These are phyloP conservation scores for Phytophthora constricta DNA, from an alignment of 352 stramenopile species.

Conservation along the genomic window DNA sequence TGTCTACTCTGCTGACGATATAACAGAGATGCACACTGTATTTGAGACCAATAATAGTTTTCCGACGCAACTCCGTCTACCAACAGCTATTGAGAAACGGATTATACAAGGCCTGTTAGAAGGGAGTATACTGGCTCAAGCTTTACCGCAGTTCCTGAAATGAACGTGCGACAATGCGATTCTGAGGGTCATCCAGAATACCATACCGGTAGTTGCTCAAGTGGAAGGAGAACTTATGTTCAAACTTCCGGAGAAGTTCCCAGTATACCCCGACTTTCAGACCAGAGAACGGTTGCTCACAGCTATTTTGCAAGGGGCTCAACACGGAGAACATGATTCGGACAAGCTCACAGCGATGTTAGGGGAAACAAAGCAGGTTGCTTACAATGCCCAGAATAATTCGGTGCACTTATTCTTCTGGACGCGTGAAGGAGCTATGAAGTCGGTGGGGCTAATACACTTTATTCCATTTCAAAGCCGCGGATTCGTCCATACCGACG, in stretches of 20 bases:
- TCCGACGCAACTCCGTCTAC: neutral
- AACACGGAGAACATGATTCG: neutral
- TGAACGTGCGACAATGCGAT: neutral
- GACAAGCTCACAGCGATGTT: slow-evolving; percentile 10
- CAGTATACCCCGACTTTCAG: slow-evolving; percentile 10
- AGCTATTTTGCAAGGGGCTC: neutral
- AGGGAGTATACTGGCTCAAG: slow-evolving; percentile 5
- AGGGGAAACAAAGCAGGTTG: slow-evolving; percentile 5
- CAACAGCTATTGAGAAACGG: neutral
- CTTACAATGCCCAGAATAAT: slow-evolving; percentile 1
- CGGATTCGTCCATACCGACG: neutral
- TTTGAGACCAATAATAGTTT: neutral
- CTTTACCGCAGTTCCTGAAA: slow-evolving; percentile 2
- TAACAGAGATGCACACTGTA: neutral
- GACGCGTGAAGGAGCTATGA: slow-evolving; percentile 1
- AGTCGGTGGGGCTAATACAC: neutral
- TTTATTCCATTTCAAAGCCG: neutral
- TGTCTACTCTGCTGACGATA: neutral
- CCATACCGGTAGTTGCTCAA: slow-evolving; percentile 3
- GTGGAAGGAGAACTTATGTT: slow-evolving; percentile 6
- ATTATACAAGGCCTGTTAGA: slow-evolving; percentile 5
- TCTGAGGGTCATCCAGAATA: slow-evolving; percentile 6
- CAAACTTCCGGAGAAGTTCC: neutral
- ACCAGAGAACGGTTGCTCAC: neutral
- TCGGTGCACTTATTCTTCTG: slow-evolving; percentile 12